Conservation (phyloP, 345 rosid species). For the Cardiospermum halicacabum region DNA sequence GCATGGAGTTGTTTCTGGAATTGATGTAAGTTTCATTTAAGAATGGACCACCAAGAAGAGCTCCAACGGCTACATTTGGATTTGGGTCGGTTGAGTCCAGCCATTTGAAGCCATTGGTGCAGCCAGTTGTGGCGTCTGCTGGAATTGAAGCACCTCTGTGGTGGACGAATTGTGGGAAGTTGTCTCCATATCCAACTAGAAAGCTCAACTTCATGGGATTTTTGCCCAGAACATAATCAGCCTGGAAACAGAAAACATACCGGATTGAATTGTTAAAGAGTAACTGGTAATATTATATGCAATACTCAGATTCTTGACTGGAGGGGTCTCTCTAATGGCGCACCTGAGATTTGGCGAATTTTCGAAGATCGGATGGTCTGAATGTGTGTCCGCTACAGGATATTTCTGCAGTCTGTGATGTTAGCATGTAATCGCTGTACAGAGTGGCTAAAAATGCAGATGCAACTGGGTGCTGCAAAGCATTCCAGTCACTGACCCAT, state of each 20-base stretch:
- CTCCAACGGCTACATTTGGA: constrained; percentile 89
- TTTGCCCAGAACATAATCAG: constrained; percentile 83
- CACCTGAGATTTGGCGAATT: constrained; percentile 92
- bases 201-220: constrained; percentile 81
- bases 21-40: constrained; percentile 68
- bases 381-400: constrained; percentile 61
- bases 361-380: constrained; percentile 77
- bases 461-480: constrained; percentile 85
- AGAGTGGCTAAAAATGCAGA: constrained; percentile 88
- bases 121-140: constrained; percentile 55
- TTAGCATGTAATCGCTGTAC: constrained; percentile 93
- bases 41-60: constrained; percentile 93
- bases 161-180: constrained; percentile 75
- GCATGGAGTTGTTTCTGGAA: constrained; percentile 70
- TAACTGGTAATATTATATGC: background rate
- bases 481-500: constrained; percentile 86
- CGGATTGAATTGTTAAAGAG: background rate
- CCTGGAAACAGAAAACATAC: constrained; percentile 37
- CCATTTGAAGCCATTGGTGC: constrained; percentile 77
- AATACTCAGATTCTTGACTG: too few species aligned
- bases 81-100: constrained; percentile 58
- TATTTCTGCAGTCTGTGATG: constrained; percentile 58
- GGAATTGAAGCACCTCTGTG: constrained; percentile 99
- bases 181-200: constrained; percentile 88
- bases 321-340: too few species aligned